Percentiles rank a stretch among this genome's conserved stretches.
These are phyloP conservation scores for Mycena filopes DNA, from an alignment of 768 basidiomycete species.

Conservation along the genomic window DNA sequence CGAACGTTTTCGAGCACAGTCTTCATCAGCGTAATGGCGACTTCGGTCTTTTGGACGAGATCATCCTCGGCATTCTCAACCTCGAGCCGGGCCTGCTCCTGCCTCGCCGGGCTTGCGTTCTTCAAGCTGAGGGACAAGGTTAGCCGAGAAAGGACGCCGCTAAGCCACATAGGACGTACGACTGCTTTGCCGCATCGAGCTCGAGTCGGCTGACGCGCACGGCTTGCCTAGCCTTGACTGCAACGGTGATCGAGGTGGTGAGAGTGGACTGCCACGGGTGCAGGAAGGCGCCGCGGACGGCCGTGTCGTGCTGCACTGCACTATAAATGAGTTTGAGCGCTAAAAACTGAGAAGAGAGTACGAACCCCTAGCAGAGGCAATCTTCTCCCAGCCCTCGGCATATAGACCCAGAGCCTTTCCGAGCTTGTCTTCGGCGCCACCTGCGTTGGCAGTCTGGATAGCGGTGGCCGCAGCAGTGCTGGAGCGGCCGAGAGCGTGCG, in stretches of 20 bases:
- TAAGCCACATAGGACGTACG: slow-evolving; percentile 57
- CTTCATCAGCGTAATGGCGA: slow-evolving; percentile 97
- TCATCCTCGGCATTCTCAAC: slow-evolving; percentile 96
- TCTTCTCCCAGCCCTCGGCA: slow-evolving; percentile 85
- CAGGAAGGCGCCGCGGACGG: slow-evolving; percentile 74
- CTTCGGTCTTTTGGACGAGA: slow-evolving; percentile 97
- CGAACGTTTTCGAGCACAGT: slow-evolving; percentile 97
- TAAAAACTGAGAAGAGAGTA: neutral
- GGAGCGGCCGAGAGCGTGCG: slow-evolving; percentile 91
- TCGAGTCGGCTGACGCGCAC: slow-evolving; percentile 85
- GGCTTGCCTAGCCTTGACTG: slow-evolving; percentile 91
- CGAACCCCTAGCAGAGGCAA: slow-evolving; percentile 68
- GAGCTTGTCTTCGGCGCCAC: slow-evolving; percentile 72
- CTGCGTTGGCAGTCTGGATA: slow-evolving; percentile 55
- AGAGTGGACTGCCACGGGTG: slow-evolving; percentile 91
- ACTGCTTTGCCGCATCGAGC: slow-evolving; percentile 90
- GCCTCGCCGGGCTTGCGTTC: slow-evolving; percentile 75
- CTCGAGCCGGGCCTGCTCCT: slow-evolving; percentile 93
- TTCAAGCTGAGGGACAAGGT: slow-evolving; percentile 69
- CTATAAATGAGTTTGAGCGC: neutral
- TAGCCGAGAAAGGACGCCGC: neutral
- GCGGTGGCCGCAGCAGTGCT: slow-evolving; percentile 68
- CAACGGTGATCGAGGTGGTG: slow-evolving; percentile 83
- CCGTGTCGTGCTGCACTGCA: slow-evolving; percentile 75
- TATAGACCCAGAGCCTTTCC: slow-evolving; percentile 83